These are phyloP conservation scores for Podospora conica DNA, from an alignment of 495 filamentous ascomycete species.

Conservation along the genomic window DNA sequence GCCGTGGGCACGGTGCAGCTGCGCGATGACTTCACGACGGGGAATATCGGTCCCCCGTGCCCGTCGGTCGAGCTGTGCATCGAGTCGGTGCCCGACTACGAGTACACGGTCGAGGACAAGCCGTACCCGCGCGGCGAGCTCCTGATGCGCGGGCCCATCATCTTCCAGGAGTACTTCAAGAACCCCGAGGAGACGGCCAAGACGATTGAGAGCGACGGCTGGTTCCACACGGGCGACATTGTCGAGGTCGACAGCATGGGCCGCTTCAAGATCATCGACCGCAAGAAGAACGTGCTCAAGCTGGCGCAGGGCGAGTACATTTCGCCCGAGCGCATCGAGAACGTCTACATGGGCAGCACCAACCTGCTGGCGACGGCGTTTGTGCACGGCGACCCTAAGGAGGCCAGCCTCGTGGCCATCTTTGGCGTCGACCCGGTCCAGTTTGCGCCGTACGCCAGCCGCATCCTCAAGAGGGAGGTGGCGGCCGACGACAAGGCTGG, in stretches of 20 bases:
- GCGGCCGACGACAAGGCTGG: constrained; percentile 54
- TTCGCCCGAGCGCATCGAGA: constrained; percentile 94
- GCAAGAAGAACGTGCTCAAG: constrained; percentile 97
- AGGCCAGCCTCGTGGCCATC: constrained; percentile 77
- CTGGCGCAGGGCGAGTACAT: constrained; percentile 97
- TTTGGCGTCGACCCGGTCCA: constrained; percentile 78
- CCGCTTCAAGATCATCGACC: constrained; percentile 89
- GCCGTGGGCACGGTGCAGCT: constrained; percentile 66
- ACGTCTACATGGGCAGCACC: constrained; percentile 76
- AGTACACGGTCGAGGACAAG: constrained; percentile 84
- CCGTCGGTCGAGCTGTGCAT: constrained; percentile 71
- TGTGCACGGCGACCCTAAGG: constrained; percentile 83
- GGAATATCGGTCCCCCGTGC: constrained; percentile 74
- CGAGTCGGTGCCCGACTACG: constrained; percentile 86
- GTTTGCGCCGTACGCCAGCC: constrained; percentile 73
- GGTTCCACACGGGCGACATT: constrained; percentile 96
- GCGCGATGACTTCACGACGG: constrained; percentile 60
- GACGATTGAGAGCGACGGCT: constrained; percentile 78
- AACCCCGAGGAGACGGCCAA: constrained; percentile 82
- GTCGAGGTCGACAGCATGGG: constrained; percentile 74
- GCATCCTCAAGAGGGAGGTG: constrained; percentile 64
- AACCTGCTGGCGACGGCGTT: constrained; percentile 73
- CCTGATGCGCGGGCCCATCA: constrained; percentile 66
- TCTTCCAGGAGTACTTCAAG: constrained; percentile 83
- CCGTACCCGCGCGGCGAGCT: constrained; percentile 92